Evolutionary conservation across 225 moss, liverwort and hornwort genomes (phyloP).

Genomic region (Straminergon stramineum): DNA sequence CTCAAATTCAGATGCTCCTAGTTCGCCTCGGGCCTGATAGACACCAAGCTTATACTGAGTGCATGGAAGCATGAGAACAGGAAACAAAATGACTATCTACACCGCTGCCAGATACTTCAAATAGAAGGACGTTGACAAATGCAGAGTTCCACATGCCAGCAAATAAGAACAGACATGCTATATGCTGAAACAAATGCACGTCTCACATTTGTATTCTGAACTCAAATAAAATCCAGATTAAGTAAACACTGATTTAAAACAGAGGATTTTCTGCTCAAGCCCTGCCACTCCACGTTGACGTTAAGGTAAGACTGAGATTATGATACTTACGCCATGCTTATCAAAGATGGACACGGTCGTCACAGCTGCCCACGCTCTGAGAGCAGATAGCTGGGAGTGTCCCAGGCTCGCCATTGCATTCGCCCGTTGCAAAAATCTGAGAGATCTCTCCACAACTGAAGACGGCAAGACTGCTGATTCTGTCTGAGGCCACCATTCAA

Average conservation of each 20-base stretch:
- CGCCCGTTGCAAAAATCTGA: slow-evolving; percentile 52
- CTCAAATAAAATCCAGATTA: neutral
- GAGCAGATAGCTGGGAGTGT: slow-evolving; percentile 79
- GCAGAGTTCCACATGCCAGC: neutral
- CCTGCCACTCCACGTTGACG: neutral
- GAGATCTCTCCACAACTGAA: slow-evolving; percentile 59
- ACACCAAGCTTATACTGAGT: neutral
- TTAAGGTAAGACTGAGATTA: neutral
- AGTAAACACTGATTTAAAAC: neutral
- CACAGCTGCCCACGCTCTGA: slow-evolving; percentile 69
- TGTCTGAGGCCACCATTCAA: slow-evolving; percentile 76
- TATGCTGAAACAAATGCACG: neutral
- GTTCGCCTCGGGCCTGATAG: slow-evolving; percentile 32
- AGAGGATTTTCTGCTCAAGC: neutral
- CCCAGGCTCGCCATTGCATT: slow-evolving; percentile 80
- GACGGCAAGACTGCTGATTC: slow-evolving; percentile 42
- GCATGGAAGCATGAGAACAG: neutral
- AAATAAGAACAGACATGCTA: neutral
- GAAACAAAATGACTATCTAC: neutral
- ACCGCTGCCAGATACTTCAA: neutral
- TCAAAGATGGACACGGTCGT: slow-evolving; percentile 66
- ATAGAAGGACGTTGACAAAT: neutral
- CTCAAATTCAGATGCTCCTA: slow-evolving; percentile 22
- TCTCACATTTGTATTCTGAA: neutral
- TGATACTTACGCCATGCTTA: slow-evolving; percentile 48